A percentile compares a stretch with the other conserved stretches of the same genome.
Evolutionary conservation across 2,329 filamentous ascomycete species (phyloP).

Genomic region (Calonectria pauciramosa): DNA sequence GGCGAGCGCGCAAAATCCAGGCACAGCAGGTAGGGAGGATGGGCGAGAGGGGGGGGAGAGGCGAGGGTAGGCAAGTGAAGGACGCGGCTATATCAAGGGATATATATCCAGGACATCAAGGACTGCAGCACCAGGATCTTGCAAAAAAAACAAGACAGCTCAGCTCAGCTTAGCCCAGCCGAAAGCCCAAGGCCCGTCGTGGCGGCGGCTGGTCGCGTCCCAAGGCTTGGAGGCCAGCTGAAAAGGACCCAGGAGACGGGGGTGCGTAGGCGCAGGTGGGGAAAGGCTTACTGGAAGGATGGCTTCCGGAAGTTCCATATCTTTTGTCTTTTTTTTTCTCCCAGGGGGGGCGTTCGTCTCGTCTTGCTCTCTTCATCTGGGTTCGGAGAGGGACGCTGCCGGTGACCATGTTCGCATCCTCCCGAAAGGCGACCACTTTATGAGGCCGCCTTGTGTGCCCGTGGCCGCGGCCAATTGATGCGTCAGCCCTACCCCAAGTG

Average conservation of each 20-base stretch:
- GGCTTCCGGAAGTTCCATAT: not conserved
- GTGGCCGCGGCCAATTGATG: not conserved
- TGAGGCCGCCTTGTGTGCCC: not conserved
- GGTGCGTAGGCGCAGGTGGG: not conserved
- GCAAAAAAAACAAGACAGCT: not conserved
- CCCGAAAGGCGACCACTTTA: not conserved
- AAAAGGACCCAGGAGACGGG: not conserved
- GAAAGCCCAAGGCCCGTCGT: not conserved
- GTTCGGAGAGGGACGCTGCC: not conserved
- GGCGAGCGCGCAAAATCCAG: not conserved
- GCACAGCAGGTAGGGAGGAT: not conserved
- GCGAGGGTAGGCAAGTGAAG: not conserved
- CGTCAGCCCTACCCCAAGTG: not conserved
- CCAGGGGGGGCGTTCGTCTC: not conserved
- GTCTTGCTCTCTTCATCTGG: not conserved
- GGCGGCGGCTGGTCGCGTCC: slow-evolving; percentile 3
- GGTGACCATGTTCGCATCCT: not conserved
- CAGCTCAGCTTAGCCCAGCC: slow-evolving; percentile 8
- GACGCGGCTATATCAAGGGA: not conserved
- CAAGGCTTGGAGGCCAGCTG: not conserved
- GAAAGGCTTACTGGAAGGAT: slow-evolving; percentile 1
- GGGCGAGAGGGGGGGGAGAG: not conserved
- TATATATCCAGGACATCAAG: not conserved
- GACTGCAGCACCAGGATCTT: not conserved
- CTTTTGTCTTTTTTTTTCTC: not conserved